A percentile compares a stretch with the other conserved stretches of the same genome.
Evolutionary conservation across 2,329 filamentous ascomycete species (phyloP).

Genomic region (Hymenoscyphus fructigenus): DNA sequence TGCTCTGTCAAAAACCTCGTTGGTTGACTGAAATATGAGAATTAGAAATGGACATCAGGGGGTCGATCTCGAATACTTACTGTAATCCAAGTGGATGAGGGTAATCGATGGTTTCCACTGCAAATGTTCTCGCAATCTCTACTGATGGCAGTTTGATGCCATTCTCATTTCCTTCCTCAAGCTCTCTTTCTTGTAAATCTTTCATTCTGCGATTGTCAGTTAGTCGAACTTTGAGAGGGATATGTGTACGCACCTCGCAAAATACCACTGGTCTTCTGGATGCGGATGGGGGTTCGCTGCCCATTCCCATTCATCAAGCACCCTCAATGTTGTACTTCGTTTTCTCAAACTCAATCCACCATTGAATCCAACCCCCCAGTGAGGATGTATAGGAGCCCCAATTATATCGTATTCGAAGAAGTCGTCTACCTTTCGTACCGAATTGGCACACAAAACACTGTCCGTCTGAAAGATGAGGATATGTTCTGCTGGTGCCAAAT

Average conservation of each 20-base stretch:
- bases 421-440: constrained; percentile 18
- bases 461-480: constrained; percentile 55
- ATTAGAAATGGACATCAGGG: not conserved
- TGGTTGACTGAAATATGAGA: constrained; percentile 22
- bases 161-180: constrained; percentile 18
- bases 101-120: constrained; percentile 33
- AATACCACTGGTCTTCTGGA: constrained; percentile 35
- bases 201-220: constrained; percentile 22
- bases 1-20: constrained; percentile 23
- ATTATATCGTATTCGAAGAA: constrained; percentile 36
- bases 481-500: constrained; percentile 50
- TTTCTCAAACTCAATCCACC: constrained; percentile 41
- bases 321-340: constrained; percentile 35
- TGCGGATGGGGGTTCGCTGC: constrained; percentile 11
- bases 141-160: constrained; percentile 28
- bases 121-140: constrained; percentile 33
- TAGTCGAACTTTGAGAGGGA: not conserved
- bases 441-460: constrained; percentile 53
- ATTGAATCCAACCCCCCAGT: constrained; percentile 36
- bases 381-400: constrained; percentile 37
- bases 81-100: constrained; percentile 33
- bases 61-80: constrained; percentile 17
- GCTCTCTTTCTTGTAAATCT: constrained; percentile 20
- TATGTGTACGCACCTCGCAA: constrained; percentile 16
- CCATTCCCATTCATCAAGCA: constrained; percentile 32